phyloP scores from a whole-genome alignment of 2,329 filamentous ascomycete genomes.

The Paraphoma sp. region DNA sequence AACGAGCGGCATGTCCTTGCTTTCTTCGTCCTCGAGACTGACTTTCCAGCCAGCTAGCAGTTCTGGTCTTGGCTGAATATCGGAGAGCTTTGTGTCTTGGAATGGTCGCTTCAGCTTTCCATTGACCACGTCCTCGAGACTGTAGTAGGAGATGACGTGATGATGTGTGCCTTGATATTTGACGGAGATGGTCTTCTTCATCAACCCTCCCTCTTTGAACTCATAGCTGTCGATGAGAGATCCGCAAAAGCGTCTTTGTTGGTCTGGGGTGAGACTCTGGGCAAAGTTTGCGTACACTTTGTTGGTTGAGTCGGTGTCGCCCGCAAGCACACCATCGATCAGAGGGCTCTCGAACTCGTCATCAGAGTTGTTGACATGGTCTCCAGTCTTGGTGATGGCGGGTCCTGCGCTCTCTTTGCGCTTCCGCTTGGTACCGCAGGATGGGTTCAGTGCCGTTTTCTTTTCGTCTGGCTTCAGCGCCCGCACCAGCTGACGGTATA shows the following conservation, averaged over 20 bases:
- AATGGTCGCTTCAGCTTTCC: constrained; percentile 45
- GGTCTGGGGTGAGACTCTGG: constrained; percentile 51
- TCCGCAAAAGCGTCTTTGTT: constrained; percentile 72
- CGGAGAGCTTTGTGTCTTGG: constrained; percentile 41
- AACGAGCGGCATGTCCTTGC: constrained; percentile 41
- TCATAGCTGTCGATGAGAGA: constrained; percentile 89
- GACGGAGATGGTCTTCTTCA: constrained; percentile 94
- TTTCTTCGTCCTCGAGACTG: constrained; percentile 46
- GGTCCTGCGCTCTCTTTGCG: constrained; percentile 40
- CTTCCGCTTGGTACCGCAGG: constrained; percentile 46
- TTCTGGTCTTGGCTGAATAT: constrained; percentile 42
- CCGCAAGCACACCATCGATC: constrained; percentile 25
- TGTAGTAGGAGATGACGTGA: constrained; percentile 90
- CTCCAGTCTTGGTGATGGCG: constrained; percentile 36
- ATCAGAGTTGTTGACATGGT: constrained; percentile 37
- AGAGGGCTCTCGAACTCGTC: constrained; percentile 42
- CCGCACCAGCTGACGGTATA: constrained; percentile 76
- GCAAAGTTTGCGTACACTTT: constrained; percentile 47
- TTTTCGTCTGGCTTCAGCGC: constrained; percentile 47
- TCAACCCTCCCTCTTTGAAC: constrained; percentile 80
- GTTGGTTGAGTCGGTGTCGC: constrained; percentile 34
- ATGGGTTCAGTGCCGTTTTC: constrained; percentile 43
- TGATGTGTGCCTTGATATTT: constrained; percentile 76
- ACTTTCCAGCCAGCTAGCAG: constrained; percentile 47
- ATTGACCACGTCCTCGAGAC: constrained; percentile 72